These are phyloP conservation scores for Puccinia novopanici DNA, from an alignment of 1,284 basidiomycete genomes.

Conservation along the genomic window DNA sequence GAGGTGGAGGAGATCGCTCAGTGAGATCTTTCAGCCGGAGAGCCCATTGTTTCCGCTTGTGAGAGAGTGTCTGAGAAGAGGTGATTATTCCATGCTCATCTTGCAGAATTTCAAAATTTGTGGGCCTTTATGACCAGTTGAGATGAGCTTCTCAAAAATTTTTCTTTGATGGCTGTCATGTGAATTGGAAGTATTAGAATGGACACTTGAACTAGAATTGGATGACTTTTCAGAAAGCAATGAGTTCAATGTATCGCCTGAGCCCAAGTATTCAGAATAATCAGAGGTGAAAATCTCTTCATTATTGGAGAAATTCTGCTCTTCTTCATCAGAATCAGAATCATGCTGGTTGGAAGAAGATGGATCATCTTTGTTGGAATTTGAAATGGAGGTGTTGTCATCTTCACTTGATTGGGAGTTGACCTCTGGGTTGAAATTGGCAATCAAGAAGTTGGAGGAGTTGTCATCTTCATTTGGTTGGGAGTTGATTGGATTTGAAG, in stretches of 20 bases:
- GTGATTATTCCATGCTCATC: slow-evolving; percentile 4
- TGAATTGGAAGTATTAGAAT: no score
- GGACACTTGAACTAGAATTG: neutral
- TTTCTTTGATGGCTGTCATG: neutral
- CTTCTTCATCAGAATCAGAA: no score
- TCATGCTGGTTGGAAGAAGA: no score
- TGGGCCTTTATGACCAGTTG: neutral
- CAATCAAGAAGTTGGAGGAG: no score
- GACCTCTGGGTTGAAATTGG: no score
- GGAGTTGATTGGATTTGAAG: no score
- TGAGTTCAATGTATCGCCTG: neutral
- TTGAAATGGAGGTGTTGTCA: no score
- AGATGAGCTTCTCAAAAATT: neutral
- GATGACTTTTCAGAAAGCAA: neutral
- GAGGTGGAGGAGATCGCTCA: neutral
- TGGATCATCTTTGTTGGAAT: no score
- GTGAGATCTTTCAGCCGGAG: neutral
- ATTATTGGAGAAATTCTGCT: neutral
- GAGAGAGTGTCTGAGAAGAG: neutral
- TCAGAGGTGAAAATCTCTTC: neutral
- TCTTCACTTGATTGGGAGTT: no score
- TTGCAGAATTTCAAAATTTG: no score
- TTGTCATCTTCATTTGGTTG: no score
- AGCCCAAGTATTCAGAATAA: neutral
- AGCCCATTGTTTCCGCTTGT: neutral